Evolutionary conservation across 192 early-diverging fungal genomes (phyloP), one percentile per base, ranked within the genome.

Genomic region (Mortierella claussenii): DNA sequence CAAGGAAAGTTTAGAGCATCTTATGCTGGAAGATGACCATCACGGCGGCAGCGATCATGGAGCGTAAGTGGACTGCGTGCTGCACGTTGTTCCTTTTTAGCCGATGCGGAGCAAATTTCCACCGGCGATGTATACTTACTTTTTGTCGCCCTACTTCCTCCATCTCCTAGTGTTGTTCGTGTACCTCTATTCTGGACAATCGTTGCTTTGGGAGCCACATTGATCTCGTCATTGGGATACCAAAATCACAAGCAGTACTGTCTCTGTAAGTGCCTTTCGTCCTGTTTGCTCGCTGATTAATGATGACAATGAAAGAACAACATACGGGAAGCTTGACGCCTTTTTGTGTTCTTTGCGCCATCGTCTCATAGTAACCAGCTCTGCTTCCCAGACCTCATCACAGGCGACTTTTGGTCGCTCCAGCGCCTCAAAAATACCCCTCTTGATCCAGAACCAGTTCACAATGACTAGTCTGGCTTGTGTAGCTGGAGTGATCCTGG

Each of bases 1-100:
- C 7, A 88, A 88, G 51, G 87, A 88, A 60, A 81, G 83, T 36
- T 53, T 88, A 20, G 87, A 88, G 60, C 87, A 88, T 63, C 64
- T 86, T 20, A 71, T 88, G 61, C 69, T 88, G 26, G 80, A 85
- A 55, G 80, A 69, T 21, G 64, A 82, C 42, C 80, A 83, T n/a
- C 75, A 79, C 52, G 67, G 56, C n/a, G 69, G 68, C 15, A n/a
- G n/a, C n/a, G 67, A 70, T 12, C 63, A 82, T 55, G 78, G 75
- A 50, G 55, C 75, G 69, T 82, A 66, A 52, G 55, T 69, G 26
- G 4, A 6, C 32, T 23, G 17, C 23, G 31, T n/a, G 20, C 11
- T n/a, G n/a, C n/a, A n/a, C n/a, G n/a, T n/a, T n/a, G n/a, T n/a
- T n/a, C n/a, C n/a, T n/a, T n/a, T n/a, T n/a, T n/a, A n/a, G n/a